Percentiles rank a stretch among this genome's conserved stretches.
phyloP scores from a whole-genome alignment of 805 yeast species.

The Jamesozyma hellenica region DNA sequence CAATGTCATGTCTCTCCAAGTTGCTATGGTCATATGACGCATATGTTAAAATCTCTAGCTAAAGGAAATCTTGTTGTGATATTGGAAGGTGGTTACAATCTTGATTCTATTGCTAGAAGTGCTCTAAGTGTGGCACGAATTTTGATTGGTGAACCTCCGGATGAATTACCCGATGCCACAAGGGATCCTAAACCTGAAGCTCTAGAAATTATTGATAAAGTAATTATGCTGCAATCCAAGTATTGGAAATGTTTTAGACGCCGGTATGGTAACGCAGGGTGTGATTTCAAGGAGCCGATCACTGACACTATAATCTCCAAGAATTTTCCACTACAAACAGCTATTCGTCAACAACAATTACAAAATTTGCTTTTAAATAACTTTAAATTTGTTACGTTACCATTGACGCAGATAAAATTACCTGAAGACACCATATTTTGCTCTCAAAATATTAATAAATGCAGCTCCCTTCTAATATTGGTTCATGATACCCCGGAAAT shows the following conservation, averaged over 20 bases:
- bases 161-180: conserved; percentile 43
- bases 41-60: conserved; percentile 76
- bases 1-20: conserved; percentile 93
- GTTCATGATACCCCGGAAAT: conserved; percentile 89
- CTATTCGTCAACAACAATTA: conserved; percentile 65
- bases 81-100: conserved; percentile 92
- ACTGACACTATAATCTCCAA: conserved; percentile 28
- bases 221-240: conserved; percentile 65
- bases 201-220: conserved; percentile 70
- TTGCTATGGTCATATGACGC: conserved; percentile 95
- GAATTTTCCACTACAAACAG: conserved; percentile 52
- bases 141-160: conserved; percentile 92
- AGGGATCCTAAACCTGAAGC: conserved; percentile 64
- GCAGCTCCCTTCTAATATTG: conserved; percentile 55
- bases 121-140: conserved; percentile 90
- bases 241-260: conserved; percentile 74
- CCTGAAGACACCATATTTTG: conserved; percentile 35
- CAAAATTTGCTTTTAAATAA: conserved; percentile 36
- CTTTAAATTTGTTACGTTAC: conserved; percentile 56
- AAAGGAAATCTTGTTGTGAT: conserved; percentile 82
- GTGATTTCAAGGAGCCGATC: conserved; percentile 30
- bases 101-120: conserved; percentile 81
- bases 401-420: conserved; percentile 39
- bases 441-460: conserved; percentile 56
- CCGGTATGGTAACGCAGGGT: conserved; percentile 46